Evolutionary conservation across 2,329 filamentous ascomycete genomes (phyloP).

Genomic region (Fusarium fujikuroi): DNA sequence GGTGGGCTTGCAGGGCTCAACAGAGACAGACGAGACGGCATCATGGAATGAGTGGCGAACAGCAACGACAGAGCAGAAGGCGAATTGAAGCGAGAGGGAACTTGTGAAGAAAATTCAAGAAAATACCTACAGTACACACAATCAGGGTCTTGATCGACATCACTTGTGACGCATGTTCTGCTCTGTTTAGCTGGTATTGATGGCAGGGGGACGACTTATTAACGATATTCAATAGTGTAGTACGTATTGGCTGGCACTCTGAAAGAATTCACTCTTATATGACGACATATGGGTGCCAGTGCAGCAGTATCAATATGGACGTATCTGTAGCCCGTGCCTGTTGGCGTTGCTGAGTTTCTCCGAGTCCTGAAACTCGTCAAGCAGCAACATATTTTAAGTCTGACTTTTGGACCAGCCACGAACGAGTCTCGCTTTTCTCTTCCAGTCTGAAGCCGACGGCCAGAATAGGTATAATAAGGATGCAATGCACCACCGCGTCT

Average conservation of each 20-base stretch:
- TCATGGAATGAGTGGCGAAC: slow-evolving; percentile 19
- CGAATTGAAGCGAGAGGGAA: slow-evolving; percentile 1
- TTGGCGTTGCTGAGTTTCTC: neutral
- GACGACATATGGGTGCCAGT: neutral
- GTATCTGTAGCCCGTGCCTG: neutral
- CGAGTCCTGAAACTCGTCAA: neutral
- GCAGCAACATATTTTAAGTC: neutral
- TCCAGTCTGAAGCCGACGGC: too few species aligned
- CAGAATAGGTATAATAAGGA: neutral
- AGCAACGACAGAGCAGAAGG: neutral
- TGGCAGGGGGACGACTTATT: neutral
- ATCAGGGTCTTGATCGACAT: slow-evolving; percentile 29
- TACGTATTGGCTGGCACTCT: neutral
- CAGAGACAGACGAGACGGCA: neutral
- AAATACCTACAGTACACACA: neutral
- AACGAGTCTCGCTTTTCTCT: neutral
- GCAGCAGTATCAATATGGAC: neutral
- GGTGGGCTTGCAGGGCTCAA: neutral
- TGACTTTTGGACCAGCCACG: neutral
- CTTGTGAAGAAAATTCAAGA: neutral
- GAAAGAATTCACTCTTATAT: neutral
- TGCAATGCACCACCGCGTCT: neutral
- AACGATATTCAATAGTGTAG: neutral
- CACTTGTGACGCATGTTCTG: slow-evolving; percentile 34
- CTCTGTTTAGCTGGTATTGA: slow-evolving; percentile 5